Percentiles rank a stretch among this genome's conserved stretches.
phyloP scores from a whole-genome alignment of 176 grass and related monocot species.

The Saccharum spontaneum region DNA sequence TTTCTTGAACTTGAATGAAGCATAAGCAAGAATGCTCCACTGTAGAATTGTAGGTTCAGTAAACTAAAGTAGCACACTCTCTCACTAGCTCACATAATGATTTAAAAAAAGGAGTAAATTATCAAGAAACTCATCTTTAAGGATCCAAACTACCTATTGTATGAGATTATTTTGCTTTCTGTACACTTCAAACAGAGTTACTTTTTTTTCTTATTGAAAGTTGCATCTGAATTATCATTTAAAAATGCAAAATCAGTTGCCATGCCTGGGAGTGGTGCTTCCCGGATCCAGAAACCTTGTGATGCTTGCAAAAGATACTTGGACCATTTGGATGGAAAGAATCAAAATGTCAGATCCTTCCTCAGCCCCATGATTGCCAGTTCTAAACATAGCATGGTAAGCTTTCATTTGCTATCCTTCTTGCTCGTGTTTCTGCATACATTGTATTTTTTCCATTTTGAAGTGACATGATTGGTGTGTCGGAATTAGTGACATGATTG shows the following conservation, averaged over 20 bases:
- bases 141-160: neutral
- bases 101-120: too few relatives aligned
- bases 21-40: neutral
- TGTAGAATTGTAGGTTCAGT: neutral
- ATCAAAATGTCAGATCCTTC: slow-evolving; percentile 27
- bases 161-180: neutral
- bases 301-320: neutral
- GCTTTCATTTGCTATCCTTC: neutral
- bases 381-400: slow-evolving; percentile 36
- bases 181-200: neutral
- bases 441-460: neutral
- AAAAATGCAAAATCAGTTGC: neutral
- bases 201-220: neutral
- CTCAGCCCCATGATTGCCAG: slow-evolving; percentile 15
- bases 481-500: too few relatives aligned
- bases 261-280: neutral
- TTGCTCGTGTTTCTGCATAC: neutral
- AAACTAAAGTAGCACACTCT: too few relatives aligned
- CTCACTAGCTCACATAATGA: too few relatives aligned
- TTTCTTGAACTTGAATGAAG: neutral
- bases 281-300: neutral
- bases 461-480: neutral
- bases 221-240: neutral
- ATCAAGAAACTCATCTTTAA: too few relatives aligned
- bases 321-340: slow-evolving; percentile 25